phyloP scores from a whole-genome alignment of 441 rosid species.

The Populus hybrid region DNA sequence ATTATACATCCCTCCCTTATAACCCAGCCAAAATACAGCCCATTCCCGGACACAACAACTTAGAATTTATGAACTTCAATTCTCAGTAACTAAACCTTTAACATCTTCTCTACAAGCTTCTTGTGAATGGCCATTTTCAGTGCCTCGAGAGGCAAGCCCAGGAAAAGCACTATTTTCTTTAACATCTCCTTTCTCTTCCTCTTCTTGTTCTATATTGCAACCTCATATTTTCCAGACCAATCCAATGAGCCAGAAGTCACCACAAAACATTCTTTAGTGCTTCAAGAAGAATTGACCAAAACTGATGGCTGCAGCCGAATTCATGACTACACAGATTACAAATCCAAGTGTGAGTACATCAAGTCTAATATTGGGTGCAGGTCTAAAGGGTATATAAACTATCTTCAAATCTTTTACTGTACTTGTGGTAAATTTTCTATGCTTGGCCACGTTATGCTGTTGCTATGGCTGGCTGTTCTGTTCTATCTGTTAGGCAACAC shows the following conservation, averaged over 20 bases:
- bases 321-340: constrained; percentile 37
- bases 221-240: constrained; percentile 20
- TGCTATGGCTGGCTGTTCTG: constrained; percentile 62
- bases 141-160: constrained; percentile 18
- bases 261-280: constrained; percentile 4
- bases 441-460: constrained; percentile 47
- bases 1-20: background rate
- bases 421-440: constrained; percentile 48
- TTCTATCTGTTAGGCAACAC: constrained; percentile 85
- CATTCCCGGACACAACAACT: constrained; percentile 17
- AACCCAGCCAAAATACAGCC: constrained; percentile 17
- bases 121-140: constrained; percentile 37
- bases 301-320: constrained; percentile 34
- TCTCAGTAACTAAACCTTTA: background rate
- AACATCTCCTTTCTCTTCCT: constrained; percentile 48
- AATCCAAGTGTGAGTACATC: constrained; percentile 53
- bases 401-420: constrained; percentile 75
- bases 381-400: constrained; percentile 79
- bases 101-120: constrained; percentile 17
- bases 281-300: constrained; percentile 1
- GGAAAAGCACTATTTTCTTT: constrained; percentile 38
- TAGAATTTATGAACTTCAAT: constrained; percentile 17
- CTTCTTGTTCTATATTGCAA: constrained; percentile 28
- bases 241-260: constrained; percentile 10
- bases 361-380: constrained; percentile 50